These are phyloP conservation scores for Geosmithia flava DNA, from an alignment of 2,329 filamentous ascomycete species.

Conservation along the genomic window DNA sequence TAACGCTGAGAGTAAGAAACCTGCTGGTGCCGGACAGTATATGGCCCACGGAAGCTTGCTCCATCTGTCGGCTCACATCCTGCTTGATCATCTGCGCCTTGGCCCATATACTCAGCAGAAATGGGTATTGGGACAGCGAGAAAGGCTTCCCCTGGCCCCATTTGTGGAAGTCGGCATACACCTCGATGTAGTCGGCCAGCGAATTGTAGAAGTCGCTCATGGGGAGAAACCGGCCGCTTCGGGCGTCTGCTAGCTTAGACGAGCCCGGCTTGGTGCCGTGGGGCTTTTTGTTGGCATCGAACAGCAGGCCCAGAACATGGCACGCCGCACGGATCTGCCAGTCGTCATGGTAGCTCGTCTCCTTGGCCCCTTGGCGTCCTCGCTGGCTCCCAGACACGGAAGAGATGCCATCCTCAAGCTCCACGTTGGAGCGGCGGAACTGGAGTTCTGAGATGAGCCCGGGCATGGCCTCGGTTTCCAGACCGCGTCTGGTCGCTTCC, in stretches of 20 bases:
- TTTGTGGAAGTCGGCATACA: slow-evolving; percentile 73
- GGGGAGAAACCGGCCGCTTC: slow-evolving; percentile 50
- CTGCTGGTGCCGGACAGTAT: slow-evolving; percentile 69
- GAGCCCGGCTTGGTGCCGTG: not conserved
- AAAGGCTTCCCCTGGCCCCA: slow-evolving; percentile 76
- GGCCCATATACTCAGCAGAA: slow-evolving; percentile 81
- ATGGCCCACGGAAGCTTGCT: slow-evolving; percentile 84
- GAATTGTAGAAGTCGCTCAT: slow-evolving; percentile 84
- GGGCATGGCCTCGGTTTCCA: slow-evolving; percentile 48
- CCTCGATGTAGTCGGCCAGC: slow-evolving; percentile 73
- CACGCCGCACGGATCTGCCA: slow-evolving; percentile 82
- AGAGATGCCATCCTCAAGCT: not conserved
- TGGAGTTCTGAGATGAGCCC: slow-evolving; percentile 64
- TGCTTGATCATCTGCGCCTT: slow-evolving; percentile 87
- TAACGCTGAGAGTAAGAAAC: slow-evolving; percentile 64
- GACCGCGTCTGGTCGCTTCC: slow-evolving; percentile 50
- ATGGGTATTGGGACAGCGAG: slow-evolving; percentile 84
- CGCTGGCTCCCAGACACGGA: not conserved
- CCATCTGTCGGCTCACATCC: slow-evolving; percentile 82
- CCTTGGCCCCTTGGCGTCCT: slow-evolving; percentile 21
- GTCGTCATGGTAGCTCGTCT: slow-evolving; percentile 63
- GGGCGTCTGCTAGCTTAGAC: not conserved
- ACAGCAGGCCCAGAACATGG: slow-evolving; percentile 67
- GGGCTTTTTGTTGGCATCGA: slow-evolving; percentile 76
- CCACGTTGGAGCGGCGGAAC: slow-evolving; percentile 26